These are phyloP conservation scores for Lactarius quietus DNA, from an alignment of 768 basidiomycete genomes.

Conservation along the genomic window DNA sequence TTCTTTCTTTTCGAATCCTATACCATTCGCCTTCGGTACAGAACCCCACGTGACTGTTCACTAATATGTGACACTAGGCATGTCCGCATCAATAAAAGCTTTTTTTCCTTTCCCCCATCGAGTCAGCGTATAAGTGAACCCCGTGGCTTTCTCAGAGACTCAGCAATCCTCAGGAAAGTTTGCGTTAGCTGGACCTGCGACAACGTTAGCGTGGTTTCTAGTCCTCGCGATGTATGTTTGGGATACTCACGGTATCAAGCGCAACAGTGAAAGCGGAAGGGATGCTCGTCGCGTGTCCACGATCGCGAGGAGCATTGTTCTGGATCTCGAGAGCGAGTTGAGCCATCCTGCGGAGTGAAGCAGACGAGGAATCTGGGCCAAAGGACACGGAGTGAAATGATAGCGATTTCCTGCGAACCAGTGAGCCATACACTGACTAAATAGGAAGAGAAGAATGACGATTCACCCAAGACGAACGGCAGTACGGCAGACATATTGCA, in stretches of 20 bases:
- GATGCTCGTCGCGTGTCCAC: conserved; percentile 5
- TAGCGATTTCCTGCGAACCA: conserved; percentile 42
- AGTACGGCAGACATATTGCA: conserved; percentile 41
- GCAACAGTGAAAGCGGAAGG: conserved; percentile 44
- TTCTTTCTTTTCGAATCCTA: no score
- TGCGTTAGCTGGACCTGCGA: conserved; percentile 49
- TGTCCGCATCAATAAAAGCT: background rate
- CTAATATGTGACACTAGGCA: no score
- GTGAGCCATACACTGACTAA: background rate
- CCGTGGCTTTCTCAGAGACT: conserved; percentile 52
- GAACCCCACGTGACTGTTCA: no score
- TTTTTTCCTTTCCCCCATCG: background rate
- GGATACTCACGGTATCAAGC: conserved; percentile 12
- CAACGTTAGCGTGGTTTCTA: background rate
- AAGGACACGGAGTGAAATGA: conserved; percentile 59
- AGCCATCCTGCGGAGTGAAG: conserved; percentile 47
- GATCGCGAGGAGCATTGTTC: conserved; percentile 40
- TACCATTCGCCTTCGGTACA: no score
- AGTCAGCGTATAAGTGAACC: conserved; percentile 44
- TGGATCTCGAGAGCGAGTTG: conserved; percentile 47
- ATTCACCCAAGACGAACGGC: conserved; percentile 44
- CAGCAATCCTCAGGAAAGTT: conserved; percentile 52
- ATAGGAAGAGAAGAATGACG: background rate
- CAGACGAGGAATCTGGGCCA: conserved; percentile 35
- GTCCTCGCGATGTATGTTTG: background rate